Conservation (phyloP, 1,284 basidiomycete species). For the Boletus holoroseus region DNA sequence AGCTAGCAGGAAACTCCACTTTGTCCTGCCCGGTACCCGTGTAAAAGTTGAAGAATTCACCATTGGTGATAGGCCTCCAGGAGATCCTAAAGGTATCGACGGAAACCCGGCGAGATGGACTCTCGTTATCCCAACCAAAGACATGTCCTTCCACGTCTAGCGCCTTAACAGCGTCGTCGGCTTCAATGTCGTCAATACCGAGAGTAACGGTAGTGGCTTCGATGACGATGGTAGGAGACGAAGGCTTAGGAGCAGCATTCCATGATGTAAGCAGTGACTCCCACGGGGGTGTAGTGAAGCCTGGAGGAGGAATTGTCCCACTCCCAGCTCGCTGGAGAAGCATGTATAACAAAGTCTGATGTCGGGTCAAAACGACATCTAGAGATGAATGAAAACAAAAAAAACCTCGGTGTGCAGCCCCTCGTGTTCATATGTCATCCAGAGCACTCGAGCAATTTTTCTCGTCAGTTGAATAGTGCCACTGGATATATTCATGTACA, state of each 20-base stretch:
- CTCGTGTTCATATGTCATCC: conserved; percentile 89
- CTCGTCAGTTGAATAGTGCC: conserved; percentile 58
- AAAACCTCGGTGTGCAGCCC: conserved; percentile 72
- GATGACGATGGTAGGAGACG: conserved; percentile 47
- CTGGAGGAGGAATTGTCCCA: conserved; percentile 74
- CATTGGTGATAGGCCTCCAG: conserved; percentile 84
- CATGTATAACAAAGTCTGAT: conserved; percentile 89
- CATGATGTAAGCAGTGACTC: conserved; percentile 60
- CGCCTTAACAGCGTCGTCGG: conserved; percentile 48
- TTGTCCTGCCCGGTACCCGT: conserved; percentile 34
- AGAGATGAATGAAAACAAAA: neutral
- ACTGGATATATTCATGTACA: conserved; percentile 70
- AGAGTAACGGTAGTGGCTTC: conserved; percentile 59
- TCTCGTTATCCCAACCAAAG: conserved; percentile 97
- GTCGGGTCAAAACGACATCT: conserved; percentile 11
- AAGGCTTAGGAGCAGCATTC: conserved; percentile 47
- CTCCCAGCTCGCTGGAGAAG: conserved; percentile 74
- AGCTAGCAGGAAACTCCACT: conserved; percentile 54
- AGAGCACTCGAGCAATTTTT: conserved; percentile 72
- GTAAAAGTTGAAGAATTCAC: conserved; percentile 65
- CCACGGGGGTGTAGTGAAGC: conserved; percentile 77
- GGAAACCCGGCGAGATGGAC: conserved; percentile 56
- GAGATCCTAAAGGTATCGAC: conserved; percentile 69
- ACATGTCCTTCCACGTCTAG: conserved; percentile 52
- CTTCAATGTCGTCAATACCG: conserved; percentile 84